A percentile compares a stretch with the other conserved stretches of the same genome.
Conservation (phyloP, 169 alveolate genomes). For the Plasmodium ovale region DNA sequence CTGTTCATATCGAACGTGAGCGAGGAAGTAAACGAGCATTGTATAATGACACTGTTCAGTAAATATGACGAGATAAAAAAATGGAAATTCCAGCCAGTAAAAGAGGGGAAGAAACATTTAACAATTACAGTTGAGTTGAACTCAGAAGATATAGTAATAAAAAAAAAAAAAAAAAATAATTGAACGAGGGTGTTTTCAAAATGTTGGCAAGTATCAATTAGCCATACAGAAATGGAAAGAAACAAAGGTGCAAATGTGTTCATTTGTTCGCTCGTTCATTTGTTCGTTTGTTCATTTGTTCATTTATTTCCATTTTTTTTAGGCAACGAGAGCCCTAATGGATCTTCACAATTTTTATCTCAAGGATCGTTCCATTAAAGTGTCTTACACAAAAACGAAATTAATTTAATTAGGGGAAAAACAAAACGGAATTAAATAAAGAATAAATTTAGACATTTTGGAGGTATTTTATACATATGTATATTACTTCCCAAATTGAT, state of each 20-base stretch:
- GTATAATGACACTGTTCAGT: constrained; percentile 63
- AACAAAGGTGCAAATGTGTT: neutral
- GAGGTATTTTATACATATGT: no score
- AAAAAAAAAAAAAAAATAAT: neutral
- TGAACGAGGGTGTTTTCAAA: neutral
- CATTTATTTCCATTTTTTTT: neutral
- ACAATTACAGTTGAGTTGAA: constrained; percentile 38
- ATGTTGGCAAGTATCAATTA: neutral
- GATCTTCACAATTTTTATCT: constrained; percentile 80
- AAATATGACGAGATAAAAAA: constrained; percentile 76
- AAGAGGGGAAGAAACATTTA: constrained; percentile 58
- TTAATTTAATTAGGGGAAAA: constrained; percentile 1
- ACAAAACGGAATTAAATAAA: neutral
- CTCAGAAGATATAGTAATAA: constrained; percentile 58
- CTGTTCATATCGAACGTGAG: constrained; percentile 80
- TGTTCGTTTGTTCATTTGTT: neutral
- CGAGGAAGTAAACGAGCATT: constrained; percentile 78
- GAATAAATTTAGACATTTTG: no score
- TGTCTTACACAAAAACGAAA: constrained; percentile 79
- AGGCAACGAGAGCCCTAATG: constrained; percentile 83
- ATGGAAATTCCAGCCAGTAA: constrained; percentile 38
- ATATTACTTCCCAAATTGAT: no score
- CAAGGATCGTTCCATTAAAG: constrained; percentile 78
- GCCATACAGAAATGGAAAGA: neutral
- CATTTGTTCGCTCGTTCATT: neutral